phyloP scores from a whole-genome alignment of 495 filamentous ascomycete genomes.

The Mycothermus thermophilus region DNA sequence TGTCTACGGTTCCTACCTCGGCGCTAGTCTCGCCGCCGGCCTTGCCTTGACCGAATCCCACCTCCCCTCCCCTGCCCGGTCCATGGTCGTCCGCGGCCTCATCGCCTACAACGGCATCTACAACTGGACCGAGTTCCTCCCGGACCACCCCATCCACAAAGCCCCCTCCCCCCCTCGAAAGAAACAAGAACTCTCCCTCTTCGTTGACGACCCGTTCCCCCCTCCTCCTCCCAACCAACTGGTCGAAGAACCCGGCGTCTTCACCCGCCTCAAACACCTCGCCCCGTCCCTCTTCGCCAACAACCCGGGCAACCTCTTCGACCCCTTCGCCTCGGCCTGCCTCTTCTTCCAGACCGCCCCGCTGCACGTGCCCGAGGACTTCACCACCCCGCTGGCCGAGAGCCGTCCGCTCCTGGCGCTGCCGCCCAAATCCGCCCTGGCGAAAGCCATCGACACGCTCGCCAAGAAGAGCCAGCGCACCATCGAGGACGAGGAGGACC shows the following conservation, averaged over 20 bases:
- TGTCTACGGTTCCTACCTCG: slow-evolving; percentile 36
- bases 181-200: too few species aligned
- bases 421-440: neutral
- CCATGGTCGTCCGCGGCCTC: slow-evolving; percentile 31
- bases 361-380: slow-evolving; percentile 25
- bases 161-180: too few species aligned
- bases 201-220: neutral
- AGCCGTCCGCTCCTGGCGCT: neutral
- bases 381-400: slow-evolving; percentile 11
- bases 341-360: slow-evolving; percentile 39
- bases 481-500: neutral
- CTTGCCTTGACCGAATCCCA: slow-evolving; percentile 36
- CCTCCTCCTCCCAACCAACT: too few species aligned
- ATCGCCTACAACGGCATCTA: slow-evolving; percentile 38
- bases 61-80: neutral
- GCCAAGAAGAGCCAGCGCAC: neutral
- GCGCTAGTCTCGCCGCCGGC: slow-evolving; percentile 33
- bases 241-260: slow-evolving; percentile 7
- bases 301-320: slow-evolving; percentile 30
- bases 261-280: slow-evolving; percentile 18
- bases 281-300: slow-evolving; percentile 23
- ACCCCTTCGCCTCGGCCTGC: slow-evolving; percentile 38
- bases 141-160: slow-evolving; percentile 27
- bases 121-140: slow-evolving; percentile 39
- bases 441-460: slow-evolving; percentile 4